Conservation (phyloP, 176 grass and related monocot genomes). For the Oryza nivara region DNA sequence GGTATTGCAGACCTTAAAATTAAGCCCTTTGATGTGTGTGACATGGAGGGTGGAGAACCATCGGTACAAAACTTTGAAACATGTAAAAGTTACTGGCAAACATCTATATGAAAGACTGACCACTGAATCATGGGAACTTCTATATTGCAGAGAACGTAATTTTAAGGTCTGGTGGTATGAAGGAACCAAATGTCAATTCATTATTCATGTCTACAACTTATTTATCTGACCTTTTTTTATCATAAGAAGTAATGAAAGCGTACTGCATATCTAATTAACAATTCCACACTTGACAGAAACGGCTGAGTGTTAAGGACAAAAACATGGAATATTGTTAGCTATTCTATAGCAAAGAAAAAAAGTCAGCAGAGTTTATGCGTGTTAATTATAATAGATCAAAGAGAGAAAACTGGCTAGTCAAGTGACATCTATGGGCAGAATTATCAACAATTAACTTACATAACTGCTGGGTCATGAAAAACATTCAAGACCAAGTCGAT, state of each 20-base stretch:
- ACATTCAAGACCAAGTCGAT: constrained; percentile 60
- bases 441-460: constrained; percentile 41
- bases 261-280: not conserved
- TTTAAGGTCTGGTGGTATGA: not conserved
- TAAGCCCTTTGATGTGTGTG: not conserved
- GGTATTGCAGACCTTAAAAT: too few relatives aligned
- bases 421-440: constrained; percentile 7
- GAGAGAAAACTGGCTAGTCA: not conserved
- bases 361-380: not conserved
- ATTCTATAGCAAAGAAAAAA: not conserved
- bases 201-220: not conserved
- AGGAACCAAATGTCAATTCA: not conserved
- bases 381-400: constrained; percentile 1
- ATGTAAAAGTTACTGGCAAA: not conserved
- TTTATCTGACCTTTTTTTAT: not conserved
- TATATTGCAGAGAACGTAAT: not conserved
- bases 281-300: not conserved
- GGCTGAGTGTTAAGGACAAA: not conserved
- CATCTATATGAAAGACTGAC: not conserved
- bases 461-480: constrained; percentile 66
- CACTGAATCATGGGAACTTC: not conserved
- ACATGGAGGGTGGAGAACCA: not conserved
- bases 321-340: not conserved
- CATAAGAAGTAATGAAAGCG: not conserved
- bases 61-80: not conserved